Percentiles rank a stretch among this genome's conserved stretches.
Conservation (phyloP, 805 yeast genomes). For the Candida xyloterini region DNA sequence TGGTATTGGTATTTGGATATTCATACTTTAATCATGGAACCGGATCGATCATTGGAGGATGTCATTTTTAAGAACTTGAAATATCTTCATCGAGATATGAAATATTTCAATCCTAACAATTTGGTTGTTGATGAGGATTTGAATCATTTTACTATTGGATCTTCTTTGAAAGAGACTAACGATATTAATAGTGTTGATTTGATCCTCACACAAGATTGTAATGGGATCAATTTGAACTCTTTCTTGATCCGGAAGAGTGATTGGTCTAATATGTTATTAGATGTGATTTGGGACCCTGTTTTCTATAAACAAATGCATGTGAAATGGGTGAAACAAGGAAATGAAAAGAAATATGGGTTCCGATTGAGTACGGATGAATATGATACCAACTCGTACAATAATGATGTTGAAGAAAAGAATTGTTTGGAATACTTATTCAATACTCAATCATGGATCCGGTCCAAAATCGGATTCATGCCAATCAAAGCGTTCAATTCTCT, state of each 20-base stretch:
- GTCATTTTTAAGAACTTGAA: slow-evolving; percentile 33
- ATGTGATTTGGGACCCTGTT: slow-evolving; percentile 41
- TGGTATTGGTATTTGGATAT: slow-evolving; percentile 45
- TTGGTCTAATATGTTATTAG: slow-evolving; percentile 38
- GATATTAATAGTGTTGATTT: slow-evolving; percentile 36
- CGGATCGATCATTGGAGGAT: slow-evolving; percentile 34
- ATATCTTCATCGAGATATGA: slow-evolving; percentile 31
- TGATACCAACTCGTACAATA: slow-evolving; percentile 35
- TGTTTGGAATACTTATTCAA: slow-evolving; percentile 38
- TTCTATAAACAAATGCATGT: slow-evolving; percentile 36
- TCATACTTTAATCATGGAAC: slow-evolving; percentile 41
- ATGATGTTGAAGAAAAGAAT: slow-evolving; percentile 38
- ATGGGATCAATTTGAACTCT: slow-evolving; percentile 41
- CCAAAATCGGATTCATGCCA: slow-evolving; percentile 40
- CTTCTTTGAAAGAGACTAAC: slow-evolving; percentile 21
- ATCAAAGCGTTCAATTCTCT: slow-evolving; percentile 36
- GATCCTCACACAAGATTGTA: slow-evolving; percentile 40
- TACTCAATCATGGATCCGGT: slow-evolving; percentile 39
- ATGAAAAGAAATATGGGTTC: slow-evolving; percentile 28
- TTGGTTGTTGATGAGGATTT: slow-evolving; percentile 32
- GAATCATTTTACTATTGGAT: slow-evolving; percentile 20
- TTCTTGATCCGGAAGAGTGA: slow-evolving; percentile 37
- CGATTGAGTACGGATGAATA: slow-evolving; percentile 28
- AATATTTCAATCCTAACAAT: slow-evolving; percentile 37
- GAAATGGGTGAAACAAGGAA: slow-evolving; percentile 30